Conservation (phyloP, 768 basidiomycete genomes). For the Mycena filopes region DNA sequence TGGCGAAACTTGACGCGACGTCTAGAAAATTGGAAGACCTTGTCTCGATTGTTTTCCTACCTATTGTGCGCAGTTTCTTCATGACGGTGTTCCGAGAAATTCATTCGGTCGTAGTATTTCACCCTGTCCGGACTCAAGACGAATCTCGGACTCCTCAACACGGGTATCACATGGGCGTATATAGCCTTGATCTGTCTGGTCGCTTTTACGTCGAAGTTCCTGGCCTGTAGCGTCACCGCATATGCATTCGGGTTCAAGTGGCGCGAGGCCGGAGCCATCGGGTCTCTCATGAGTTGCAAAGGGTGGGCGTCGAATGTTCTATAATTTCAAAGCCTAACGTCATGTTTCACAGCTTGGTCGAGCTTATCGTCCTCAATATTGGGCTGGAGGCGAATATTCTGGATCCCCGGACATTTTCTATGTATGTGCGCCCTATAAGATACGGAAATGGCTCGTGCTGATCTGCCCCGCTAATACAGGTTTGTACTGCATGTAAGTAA, state of each 20-base stretch:
- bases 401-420: conserved; percentile 78
- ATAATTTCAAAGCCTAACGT: neutral
- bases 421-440: conserved; percentile 86
- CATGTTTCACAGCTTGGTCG: conserved; percentile 64
- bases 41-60: conserved; percentile 79
- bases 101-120: conserved; percentile 67
- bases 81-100: neutral
- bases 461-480: too few relatives aligned
- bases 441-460: too few relatives aligned
- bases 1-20: too few relatives aligned
- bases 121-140: conserved; percentile 82
- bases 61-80: conserved; percentile 64
- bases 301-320: conserved; percentile 58
- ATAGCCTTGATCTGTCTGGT: conserved; percentile 77
- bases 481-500: too few relatives aligned
- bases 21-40: conserved; percentile 72
- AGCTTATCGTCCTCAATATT: conserved; percentile 92
- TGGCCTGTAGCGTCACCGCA: conserved; percentile 72
- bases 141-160: conserved; percentile 80
- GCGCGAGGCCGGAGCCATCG: conserved; percentile 85
- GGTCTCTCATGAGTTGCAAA: conserved; percentile 91
- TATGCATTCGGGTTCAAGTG: conserved; percentile 69
- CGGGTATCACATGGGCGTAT: conserved; percentile 86
- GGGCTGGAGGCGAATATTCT: conserved; percentile 77
- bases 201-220: conserved; percentile 84